Base-by-base conservation (phyloP, 495 filamentous ascomycete genomes). In the Penicillium manginii region DNA sequence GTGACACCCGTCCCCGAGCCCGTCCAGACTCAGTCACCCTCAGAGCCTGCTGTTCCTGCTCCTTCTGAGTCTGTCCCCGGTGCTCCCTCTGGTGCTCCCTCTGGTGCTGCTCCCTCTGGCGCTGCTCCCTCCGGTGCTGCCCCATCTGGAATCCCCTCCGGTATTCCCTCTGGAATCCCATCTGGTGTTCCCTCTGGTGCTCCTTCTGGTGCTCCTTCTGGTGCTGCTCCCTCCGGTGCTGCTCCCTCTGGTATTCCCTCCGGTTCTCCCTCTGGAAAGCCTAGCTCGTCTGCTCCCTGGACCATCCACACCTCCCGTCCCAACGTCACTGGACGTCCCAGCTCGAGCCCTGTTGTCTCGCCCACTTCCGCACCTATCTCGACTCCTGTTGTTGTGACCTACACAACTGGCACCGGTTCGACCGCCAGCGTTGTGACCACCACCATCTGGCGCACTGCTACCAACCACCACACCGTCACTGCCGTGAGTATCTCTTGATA, bases 351-450 rank as follows among this genome's bases (percentile, higher is more conserved):
- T 12, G 17, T 68, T 47, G 62, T 66, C 37, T 56, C 60, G 53
- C 83, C 83, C 65, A 72, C 23, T 21, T 17, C 18, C 1, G 39
- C 43, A 15, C 46, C 54, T 18, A 5, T 22, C 45, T 50, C 45
- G 10, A 56, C 54, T 18, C 19, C 55, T 17, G 50, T 46, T 42
- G 19, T 82, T 55, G 64, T 88, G 17, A 83, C 79, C 31, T 94
- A 86, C 81, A 86, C 80, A 21, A 81, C 81, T 40, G 80, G 79
- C 51, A 65, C 74, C 47, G 84, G 84, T 52, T 71, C 80, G 15
- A 82, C 81, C 0, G 79, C 79, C 54, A 81, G 73, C 40, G 76
- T 85, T 39, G 71, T 85, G 15, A 85, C 83, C 26, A 86, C 83
- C 50, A 85, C 83, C 18, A 77, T 85, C 59, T 68, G 80, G 68